Evolutionary conservation across 306 rosid genomes (phyloP), one percentile per base, ranked within the genome.

Genomic region (Cucurbita argyrosperma): DNA sequence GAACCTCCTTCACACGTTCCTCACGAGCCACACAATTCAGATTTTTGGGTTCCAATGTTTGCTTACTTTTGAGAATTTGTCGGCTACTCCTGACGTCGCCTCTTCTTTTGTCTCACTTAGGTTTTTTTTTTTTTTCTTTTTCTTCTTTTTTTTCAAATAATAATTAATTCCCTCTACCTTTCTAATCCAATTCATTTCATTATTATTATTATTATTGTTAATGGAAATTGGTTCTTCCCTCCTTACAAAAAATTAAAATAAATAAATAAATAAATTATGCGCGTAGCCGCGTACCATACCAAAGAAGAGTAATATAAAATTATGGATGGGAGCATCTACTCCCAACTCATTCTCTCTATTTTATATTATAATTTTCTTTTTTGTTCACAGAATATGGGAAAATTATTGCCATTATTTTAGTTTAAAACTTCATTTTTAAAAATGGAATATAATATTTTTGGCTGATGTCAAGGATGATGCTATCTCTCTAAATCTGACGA

Each of bases 381-480:
- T 7, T 7, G 47, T 35, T 38, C 47, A 37, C n/a, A 13, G 21
- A 38, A 61, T 61, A 62, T 38, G 16, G 47, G 14, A 37, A 62
- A 62, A 62, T 62, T 37, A 62, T 63, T 63, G 69, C 0, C 13
- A 8, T 37, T 39, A 14, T 30, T 30, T 7, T 18, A 15, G 8
- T 53, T 40, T 11, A 7, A 37, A 62, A 39, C 0, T 0, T 0
- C 0, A 30, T 30, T 4, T 8, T 10, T 2, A n/a, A 42, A 16
- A 40, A 63, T 64, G 5, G 26, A 63, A 64, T 64, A 42, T 8
- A 65, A 65, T 16, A 65, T 4, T 49, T 56, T 79, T 26, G 19
- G 51, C 60, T 85, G 88, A 81, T 79, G 91, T 81, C 82, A 79
- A 81, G 80, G 47, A 57, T 81, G 85, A 84, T 55, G 85, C 9